Conservation (phyloP, 495 filamentous ascomycete species). For the Pyrenula aspistea region DNA sequence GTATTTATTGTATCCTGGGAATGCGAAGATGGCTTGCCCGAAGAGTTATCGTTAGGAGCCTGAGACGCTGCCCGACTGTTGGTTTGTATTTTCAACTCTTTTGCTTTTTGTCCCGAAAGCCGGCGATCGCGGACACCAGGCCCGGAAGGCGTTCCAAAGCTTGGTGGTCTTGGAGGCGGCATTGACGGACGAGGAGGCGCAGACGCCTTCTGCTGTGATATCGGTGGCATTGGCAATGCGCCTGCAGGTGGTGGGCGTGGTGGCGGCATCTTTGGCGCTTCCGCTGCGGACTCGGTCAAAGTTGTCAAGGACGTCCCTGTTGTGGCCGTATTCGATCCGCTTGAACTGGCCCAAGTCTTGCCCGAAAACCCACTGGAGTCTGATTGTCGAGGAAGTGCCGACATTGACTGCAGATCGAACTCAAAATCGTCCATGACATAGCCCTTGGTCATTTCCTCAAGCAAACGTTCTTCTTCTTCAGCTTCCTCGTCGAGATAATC, state of each 20-base stretch:
- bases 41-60: constrained; percentile 7
- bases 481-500: constrained; percentile 58
- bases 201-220: constrained; percentile 11
- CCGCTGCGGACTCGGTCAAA: constrained; percentile 48
- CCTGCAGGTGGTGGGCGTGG: constrained; percentile 17
- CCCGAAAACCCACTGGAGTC: constrained; percentile 77
- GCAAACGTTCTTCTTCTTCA: constrained; percentile 81
- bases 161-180: constrained; percentile 18
- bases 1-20: background rate
- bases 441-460: constrained; percentile 86
- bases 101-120: constrained; percentile 65
- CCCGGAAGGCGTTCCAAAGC: constrained; percentile 27
- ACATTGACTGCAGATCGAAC: constrained; percentile 61
- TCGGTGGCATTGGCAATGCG: constrained; percentile 11
- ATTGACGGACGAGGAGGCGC: constrained; percentile 19
- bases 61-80: constrained; percentile 31
- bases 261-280: constrained; percentile 17
- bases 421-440: constrained; percentile 83
- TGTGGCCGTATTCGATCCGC: constrained; percentile 65
- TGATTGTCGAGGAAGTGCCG: constrained; percentile 74
- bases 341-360: constrained; percentile 80
- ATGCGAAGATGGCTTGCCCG: background rate
- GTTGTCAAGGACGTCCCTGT: constrained; percentile 62
- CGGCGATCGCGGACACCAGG: constrained; percentile 65
- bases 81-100: constrained; percentile 87